Percentiles rank a stretch among this genome's conserved stretches.
Conservation (phyloP, 768 basidiomycete species). For the Mycena sanguinolenta region DNA sequence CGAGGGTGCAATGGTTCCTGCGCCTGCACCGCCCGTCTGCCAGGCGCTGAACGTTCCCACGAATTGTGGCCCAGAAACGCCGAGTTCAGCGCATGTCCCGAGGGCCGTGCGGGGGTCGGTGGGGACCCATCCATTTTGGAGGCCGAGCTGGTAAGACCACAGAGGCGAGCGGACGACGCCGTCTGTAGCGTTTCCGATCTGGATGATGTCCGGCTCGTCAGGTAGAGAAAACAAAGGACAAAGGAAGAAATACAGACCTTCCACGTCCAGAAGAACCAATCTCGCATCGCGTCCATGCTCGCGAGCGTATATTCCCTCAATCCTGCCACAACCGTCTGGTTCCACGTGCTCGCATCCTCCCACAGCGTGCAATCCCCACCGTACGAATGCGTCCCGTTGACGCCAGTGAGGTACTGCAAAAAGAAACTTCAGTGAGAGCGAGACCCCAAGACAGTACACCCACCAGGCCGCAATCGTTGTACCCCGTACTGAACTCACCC, state of each 20-base stretch:
- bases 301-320: not conserved
- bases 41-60: conserved; percentile 58
- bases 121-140: conserved; percentile 55
- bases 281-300: conserved; percentile 10
- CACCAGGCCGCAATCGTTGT: conserved; percentile 70
- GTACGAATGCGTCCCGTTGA: conserved; percentile 43
- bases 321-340: conserved; percentile 15
- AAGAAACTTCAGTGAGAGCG: too few species aligned
- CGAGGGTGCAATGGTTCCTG: conserved; percentile 38
- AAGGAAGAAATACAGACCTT: conserved; percentile 21
- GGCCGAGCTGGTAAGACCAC: conserved; percentile 47
- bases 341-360: conserved; percentile 10
- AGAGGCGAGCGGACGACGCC: conserved; percentile 52
- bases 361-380: conserved; percentile 12
- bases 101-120: conserved; percentile 60
- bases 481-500: conserved; percentile 76
- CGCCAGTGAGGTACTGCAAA: conserved; percentile 58
- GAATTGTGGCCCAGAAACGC: conserved; percentile 47
- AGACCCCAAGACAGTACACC: too few species aligned
- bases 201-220: not conserved
- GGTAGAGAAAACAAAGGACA: not conserved
- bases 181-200: conserved; percentile 35
- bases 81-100: conserved; percentile 65
- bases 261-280: conserved; percentile 35
- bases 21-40: conserved; percentile 72